Base-by-base conservation (phyloP, 768 basidiomycete genomes). In the Suillus subalutaceus region DNA sequence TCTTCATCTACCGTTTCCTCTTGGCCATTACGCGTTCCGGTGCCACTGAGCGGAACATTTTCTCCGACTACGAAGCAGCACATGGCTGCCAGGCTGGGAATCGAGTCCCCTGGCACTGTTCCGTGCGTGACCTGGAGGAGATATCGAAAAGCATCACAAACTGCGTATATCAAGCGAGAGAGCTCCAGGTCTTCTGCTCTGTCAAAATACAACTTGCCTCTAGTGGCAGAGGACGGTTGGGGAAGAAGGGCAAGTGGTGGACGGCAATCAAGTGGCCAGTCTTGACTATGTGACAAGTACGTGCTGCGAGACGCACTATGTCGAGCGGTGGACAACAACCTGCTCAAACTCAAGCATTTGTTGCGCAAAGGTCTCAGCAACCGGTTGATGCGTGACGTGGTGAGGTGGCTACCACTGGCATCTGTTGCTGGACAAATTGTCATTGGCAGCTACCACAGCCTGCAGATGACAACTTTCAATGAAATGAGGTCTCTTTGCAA, bases 101-200 rank as follows among this genome's bases (percentile, higher is more conserved):
- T 71, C 40, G 70, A 70, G 58, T 68, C 69, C 50, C 32, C 41
- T 48, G 59, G 64, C 63, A 55, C 44, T 32, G 56, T 64, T 64
- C 67, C 74, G 26, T 71, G 74, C 12, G 79, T 79, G 38, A 80
- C 82, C 43, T 82, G 69, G 4, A 84, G 76, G 53, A 88, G 72
- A 64, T 86, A 85, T 59, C 78, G 80, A 74, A 87, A 90, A 62
- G 83, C 82, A 67, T 85, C 85, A n/a, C 85, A 79, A 18, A 89
- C 80, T 16, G 84, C 84, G 70, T 86, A 80, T 10, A 88, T 80
- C 38, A 77, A 81, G 44, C 79, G 79, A 10, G 86, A 81, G 38
- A 86, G 76, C 63, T 85, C 81, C 44, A 81, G 70, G 26, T 75
- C 79, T 40, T 79, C 78, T 58, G 73, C 69, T 53, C 75, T 75